These are phyloP conservation scores for Ceratocystis albifundus DNA, from an alignment of 2,329 filamentous ascomycete genomes.

Conservation along the genomic window DNA sequence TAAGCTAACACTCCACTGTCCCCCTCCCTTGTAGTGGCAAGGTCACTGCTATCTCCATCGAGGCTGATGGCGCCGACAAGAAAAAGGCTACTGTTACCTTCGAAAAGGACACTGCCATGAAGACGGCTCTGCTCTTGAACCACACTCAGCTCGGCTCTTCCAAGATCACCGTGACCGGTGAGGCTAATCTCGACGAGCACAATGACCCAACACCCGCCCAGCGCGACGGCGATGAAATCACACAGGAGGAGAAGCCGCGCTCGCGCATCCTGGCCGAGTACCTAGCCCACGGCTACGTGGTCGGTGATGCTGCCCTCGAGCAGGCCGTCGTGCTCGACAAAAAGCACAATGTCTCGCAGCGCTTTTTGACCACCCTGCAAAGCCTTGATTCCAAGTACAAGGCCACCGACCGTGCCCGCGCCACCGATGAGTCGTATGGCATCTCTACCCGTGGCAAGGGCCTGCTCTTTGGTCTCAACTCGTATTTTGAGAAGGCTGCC, in stretches of 20 bases:
- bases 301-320: slow-evolving; percentile 65
- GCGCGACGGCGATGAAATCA: slow-evolving; percentile 50
- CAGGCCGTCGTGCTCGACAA: slow-evolving; percentile 77
- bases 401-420: slow-evolving; percentile 73
- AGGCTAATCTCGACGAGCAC: slow-evolving; percentile 51
- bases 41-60: slow-evolving; percentile 72
- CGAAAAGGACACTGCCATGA: slow-evolving; percentile 91
- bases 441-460: slow-evolving; percentile 61
- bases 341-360: slow-evolving; percentile 71
- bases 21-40: slow-evolving; percentile 55
- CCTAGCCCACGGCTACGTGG: slow-evolving; percentile 82
- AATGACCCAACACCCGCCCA: slow-evolving; percentile 33
- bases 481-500: slow-evolving; percentile 90
- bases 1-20: neutral
- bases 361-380: slow-evolving; percentile 66
- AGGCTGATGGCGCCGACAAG: slow-evolving; percentile 44
- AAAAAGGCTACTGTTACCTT: slow-evolving; percentile 90
- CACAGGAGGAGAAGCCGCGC: slow-evolving; percentile 94
- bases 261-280: slow-evolving; percentile 92
- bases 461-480: slow-evolving; percentile 54
- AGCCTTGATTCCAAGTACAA: slow-evolving; percentile 77
- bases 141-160: slow-evolving; percentile 88
- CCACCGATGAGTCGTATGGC: slow-evolving; percentile 73
- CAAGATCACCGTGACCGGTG: slow-evolving; percentile 63
- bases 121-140: slow-evolving; percentile 91